Conservation (phyloP, 2,329 filamentous ascomycete genomes). For the Pseudogymnoascus sp. region DNA sequence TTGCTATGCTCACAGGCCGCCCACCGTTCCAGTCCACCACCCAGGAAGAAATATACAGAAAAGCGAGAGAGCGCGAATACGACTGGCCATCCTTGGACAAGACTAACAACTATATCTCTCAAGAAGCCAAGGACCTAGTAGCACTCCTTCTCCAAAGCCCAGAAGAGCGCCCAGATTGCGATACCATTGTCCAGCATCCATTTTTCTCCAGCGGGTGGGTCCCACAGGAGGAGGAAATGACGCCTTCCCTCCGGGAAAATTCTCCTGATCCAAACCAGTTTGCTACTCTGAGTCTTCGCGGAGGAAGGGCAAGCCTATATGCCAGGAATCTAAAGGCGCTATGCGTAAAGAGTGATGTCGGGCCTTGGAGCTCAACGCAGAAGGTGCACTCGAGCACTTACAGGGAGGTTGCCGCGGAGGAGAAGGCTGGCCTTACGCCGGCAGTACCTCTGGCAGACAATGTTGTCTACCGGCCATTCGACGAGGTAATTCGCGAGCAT, state of each 20-base stretch:
- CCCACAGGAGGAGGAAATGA: conserved; percentile 53
- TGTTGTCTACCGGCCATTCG: conserved; percentile 56
- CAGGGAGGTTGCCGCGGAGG: conserved; percentile 60
- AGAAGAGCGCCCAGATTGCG: conserved; percentile 64
- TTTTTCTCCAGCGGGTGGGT: conserved; percentile 75
- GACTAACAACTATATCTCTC: conserved; percentile 61
- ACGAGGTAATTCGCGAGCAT: conserved; percentile 51
- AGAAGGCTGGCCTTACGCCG: conserved; percentile 56
- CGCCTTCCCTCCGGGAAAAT: conserved; percentile 45
- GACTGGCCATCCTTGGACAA: conserved; percentile 65
- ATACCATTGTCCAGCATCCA: conserved; percentile 68
- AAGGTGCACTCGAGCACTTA: conserved; percentile 43
- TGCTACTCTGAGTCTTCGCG: conserved; percentile 36
- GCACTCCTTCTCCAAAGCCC: conserved; percentile 68
- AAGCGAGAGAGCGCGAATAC: conserved; percentile 63
- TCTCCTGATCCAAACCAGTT: conserved; percentile 52
- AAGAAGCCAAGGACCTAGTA: conserved; percentile 70
- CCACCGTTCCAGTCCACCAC: conserved; percentile 92
- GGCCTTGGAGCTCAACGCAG: conserved; percentile 42
- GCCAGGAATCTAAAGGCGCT: conserved; percentile 47
- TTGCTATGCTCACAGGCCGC: conserved; percentile 92
- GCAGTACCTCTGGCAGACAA: conserved; percentile 53
- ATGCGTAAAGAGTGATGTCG: conserved; percentile 51
- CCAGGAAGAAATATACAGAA: conserved; percentile 75
- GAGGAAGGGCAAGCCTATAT: conserved; percentile 31